Percentiles rank a stretch among this genome's conserved stretches.
Evolutionary conservation across 2,329 filamentous ascomycete genomes (phyloP).

Genomic region (Leptographium wingfieldii): DNA sequence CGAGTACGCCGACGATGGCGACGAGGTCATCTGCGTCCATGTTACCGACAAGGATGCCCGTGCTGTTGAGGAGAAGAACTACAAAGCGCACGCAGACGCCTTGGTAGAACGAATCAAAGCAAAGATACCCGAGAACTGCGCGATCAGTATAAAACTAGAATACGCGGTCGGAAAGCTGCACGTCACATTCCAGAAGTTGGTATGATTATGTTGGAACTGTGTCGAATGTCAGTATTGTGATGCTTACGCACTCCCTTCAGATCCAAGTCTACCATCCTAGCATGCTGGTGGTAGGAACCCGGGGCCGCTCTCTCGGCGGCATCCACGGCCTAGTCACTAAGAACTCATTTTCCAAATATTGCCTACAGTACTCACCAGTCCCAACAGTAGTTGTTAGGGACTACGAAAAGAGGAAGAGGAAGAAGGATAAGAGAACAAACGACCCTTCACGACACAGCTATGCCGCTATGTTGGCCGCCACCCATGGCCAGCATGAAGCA

Average conservation of each 20-base stretch:
- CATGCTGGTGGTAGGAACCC: constrained; percentile 81
- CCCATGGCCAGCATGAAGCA: constrained; percentile 42
- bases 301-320: constrained; percentile 71
- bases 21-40: constrained; percentile 81
- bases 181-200: constrained; percentile 80
- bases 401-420: constrained; percentile 76
- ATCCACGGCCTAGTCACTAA: constrained; percentile 73
- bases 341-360: constrained; percentile 89
- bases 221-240: neutral
- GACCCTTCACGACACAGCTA: constrained; percentile 69
- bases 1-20: constrained; percentile 83
- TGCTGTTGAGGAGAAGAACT: constrained; percentile 52
- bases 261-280: constrained; percentile 87
- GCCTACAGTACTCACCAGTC: constrained; percentile 82
- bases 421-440: constrained; percentile 71
- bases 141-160: constrained; percentile 75
- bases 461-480: constrained; percentile 59
- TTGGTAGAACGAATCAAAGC: constrained; percentile 64
- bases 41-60: constrained; percentile 77
- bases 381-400: constrained; percentile 88
- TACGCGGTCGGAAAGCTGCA: constrained; percentile 83
- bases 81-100: constrained; percentile 61
- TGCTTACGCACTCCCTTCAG: constrained; percentile 28
- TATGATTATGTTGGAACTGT: constrained; percentile 29
- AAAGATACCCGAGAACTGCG: constrained; percentile 68